These are phyloP conservation scores for Liriodendron chinense DNA, from an alignment of 164 flowering plant species.

Conservation along the genomic window DNA sequence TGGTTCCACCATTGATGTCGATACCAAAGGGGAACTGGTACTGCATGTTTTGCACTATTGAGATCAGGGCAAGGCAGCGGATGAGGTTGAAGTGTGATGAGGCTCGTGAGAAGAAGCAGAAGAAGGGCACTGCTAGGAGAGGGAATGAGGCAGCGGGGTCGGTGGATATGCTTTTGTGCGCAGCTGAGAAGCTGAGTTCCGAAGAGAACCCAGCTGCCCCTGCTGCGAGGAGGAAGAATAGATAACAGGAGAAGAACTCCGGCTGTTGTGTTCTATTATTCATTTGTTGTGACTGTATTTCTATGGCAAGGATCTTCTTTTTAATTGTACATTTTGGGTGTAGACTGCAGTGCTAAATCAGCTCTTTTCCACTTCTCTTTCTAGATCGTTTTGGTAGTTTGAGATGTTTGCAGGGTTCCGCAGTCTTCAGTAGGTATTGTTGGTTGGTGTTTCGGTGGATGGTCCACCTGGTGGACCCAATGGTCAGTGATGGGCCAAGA, in stretches of 20 bases:
- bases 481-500: too few relatives aligned
- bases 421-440: not conserved
- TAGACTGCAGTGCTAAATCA: not conserved
- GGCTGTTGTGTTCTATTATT: not conserved
- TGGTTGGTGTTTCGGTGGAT: not conserved
- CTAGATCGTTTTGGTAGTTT: not conserved
- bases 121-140: conserved; percentile 10
- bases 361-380: not conserved
- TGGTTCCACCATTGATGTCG: conserved; percentile 50
- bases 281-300: not conserved
- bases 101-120: conserved; percentile 15
- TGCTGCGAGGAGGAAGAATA: not conserved
- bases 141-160: conserved; percentile 21
- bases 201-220: conserved; percentile 30
- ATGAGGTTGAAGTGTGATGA: conserved; percentile 31
- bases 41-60: conserved; percentile 55
- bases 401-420: not conserved
- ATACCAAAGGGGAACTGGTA: conserved; percentile 82
- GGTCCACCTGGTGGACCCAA: not conserved
- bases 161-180: conserved; percentile 70
- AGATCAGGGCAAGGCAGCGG: conserved; percentile 34
- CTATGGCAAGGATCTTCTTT: not conserved
- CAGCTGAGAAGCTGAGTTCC: conserved; percentile 55
- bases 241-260: not conserved
- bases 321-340: not conserved